Evolutionary conservation across 768 basidiomycete genomes (phyloP).

Genomic region (Kwoniella dendrophila): DNA sequence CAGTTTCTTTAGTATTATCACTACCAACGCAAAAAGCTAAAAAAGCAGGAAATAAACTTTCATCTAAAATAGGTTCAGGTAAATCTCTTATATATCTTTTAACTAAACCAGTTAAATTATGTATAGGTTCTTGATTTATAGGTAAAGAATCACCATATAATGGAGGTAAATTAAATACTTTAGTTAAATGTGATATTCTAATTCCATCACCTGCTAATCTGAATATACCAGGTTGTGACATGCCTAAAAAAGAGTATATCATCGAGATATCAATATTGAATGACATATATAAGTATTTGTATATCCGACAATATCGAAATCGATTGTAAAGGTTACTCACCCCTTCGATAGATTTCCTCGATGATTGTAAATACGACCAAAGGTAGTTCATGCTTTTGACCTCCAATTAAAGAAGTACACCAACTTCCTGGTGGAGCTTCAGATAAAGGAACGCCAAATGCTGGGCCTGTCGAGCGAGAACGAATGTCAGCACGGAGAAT

Average conservation of each 20-base stretch:
- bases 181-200: slow-evolving; percentile 40
- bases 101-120: slow-evolving; percentile 54
- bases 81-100: slow-evolving; percentile 61
- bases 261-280: too few relatives aligned
- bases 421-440: slow-evolving; percentile 38
- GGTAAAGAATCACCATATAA: slow-evolving; percentile 42
- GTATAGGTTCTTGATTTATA: slow-evolving; percentile 36
- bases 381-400: slow-evolving; percentile 46
- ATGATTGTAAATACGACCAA: slow-evolving; percentile 45
- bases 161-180: slow-evolving; percentile 43
- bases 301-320: not conserved
- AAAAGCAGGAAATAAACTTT: slow-evolving; percentile 58
- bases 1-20: not conserved
- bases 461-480: too few relatives aligned
- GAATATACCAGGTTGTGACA: slow-evolving; percentile 49
- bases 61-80: slow-evolving; percentile 60
- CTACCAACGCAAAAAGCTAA: slow-evolving; percentile 57
- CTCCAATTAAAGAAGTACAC: slow-evolving; percentile 45
- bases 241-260: slow-evolving; percentile 32
- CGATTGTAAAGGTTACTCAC: slow-evolving; percentile 23
- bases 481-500: not conserved
- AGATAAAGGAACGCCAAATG: slow-evolving; percentile 42
- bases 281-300: too few relatives aligned
- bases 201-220: slow-evolving; percentile 46
- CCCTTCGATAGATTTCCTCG: slow-evolving; percentile 51